Evolutionary conservation across 495 filamentous ascomycete genomes (phyloP), one percentile per base, ranked within the genome.

Genomic region (Trichoderma erinaceum): DNA sequence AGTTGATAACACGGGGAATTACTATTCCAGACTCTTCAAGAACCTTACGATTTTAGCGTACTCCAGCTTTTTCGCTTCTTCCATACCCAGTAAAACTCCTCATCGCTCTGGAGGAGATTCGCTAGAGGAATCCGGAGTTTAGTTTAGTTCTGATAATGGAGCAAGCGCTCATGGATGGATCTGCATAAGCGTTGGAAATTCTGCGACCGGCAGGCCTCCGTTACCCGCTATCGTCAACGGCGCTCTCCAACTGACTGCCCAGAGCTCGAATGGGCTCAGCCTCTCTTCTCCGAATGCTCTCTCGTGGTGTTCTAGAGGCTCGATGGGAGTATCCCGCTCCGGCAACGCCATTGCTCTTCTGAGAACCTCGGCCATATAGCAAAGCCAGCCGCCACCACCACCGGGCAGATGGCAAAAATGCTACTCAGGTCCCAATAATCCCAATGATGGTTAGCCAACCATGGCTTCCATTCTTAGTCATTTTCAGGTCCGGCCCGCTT

Each of bases 311-410:
- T 56, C 50, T 56, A 56, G 25, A 32, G 56, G 56, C 25, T 12
- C 25, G 27, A 61, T 16, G 27, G 18, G 23, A 61, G 35, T 32
- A 25, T 61, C 12, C 52, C 21, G 52, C 18, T 61, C 10, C 25
- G 52, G 52, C 56, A 25, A 61, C 15, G 5, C 56, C 13, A 3
- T 61, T 61, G 5, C 56, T 23, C 27, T 61, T 12, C 15, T 27
- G 56, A 61, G 11, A 29, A 13, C 56, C 56, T 61, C 56, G 56
- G 56, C 56, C 56, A 32, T 7, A 29, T 61, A 61, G 10, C 56
- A 32, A 61, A 61, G 56, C 27, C 56, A 61, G 56, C 56, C 56
- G 56, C 56, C 56, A 61, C 56, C 52, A 61, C 8, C 23, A 12
- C 16, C 50, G 4, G 12, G 43, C 21, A 25, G 56, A 32, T 32